Conservation (phyloP, 148 eudicot species). For the Rhododendron simsii region DNA sequence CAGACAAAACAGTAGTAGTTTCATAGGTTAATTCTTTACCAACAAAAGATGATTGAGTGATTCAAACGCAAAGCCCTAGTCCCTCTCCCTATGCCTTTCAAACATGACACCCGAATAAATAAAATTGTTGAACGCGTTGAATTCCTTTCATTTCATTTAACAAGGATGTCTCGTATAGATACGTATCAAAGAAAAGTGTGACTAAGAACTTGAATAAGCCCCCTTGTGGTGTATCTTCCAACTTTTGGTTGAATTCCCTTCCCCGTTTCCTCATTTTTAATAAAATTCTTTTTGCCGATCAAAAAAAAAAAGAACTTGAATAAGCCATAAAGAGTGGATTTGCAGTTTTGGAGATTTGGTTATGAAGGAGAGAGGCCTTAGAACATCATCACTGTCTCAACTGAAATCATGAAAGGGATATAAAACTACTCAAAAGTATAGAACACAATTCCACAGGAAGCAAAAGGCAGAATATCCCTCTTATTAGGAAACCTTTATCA, state of each 20-base stretch:
- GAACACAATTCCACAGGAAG: background rate
- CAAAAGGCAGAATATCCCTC: background rate
- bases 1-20: background rate
- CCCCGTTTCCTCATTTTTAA: no score
- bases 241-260: no score
- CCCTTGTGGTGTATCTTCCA: no score
- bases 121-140: background rate
- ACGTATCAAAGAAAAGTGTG: background rate
- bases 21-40: background rate
- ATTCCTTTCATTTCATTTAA: background rate
- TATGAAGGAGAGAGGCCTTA: background rate
- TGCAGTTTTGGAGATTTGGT: background rate
- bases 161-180: background rate
- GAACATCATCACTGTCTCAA: background rate
- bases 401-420: background rate
- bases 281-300: no score
- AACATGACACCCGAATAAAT: background rate
- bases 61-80: background rate
- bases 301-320: no score
- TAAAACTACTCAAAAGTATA: background rate
- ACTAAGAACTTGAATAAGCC: background rate
- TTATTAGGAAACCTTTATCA: background rate
- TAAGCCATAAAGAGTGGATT: background rate
- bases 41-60: background rate
- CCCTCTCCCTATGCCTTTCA: background rate